Conservation (phyloP, 306 rosid species). For the Fragaria iinumae region DNA sequence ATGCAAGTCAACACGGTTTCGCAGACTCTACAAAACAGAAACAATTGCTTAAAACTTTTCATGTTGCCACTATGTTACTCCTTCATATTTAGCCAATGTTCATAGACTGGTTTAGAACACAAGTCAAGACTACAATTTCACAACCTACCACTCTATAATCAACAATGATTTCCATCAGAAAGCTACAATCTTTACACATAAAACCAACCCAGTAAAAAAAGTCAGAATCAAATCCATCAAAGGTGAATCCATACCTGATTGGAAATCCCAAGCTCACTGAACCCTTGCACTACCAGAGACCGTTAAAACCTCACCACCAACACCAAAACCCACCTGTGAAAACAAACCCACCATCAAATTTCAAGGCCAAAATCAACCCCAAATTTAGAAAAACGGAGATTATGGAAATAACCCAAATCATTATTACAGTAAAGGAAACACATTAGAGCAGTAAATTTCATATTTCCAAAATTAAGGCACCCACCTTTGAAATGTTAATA, state of each 20-base stretch:
- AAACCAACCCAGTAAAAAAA: conserved; percentile 12
- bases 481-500: background rate
- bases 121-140: background rate
- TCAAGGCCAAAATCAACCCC: background rate
- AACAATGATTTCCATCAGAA: conserved; percentile 14
- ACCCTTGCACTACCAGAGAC: conserved; percentile 22
- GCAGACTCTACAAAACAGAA: background rate
- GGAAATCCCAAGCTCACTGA: conserved; percentile 22
- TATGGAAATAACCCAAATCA: conserved; percentile 17
- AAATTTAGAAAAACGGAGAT: conserved; percentile 6
- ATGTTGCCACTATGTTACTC: background rate
- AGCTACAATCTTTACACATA: background rate
- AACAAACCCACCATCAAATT: conserved; percentile 15
- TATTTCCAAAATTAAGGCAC: background rate
- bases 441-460: conserved; percentile 15
- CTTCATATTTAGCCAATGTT: background rate
- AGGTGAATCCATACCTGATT: conserved; percentile 24
- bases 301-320: conserved; percentile 13
- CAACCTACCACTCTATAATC: background rate
- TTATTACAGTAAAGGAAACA: background rate
- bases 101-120: background rate
- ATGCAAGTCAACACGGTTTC: background rate
- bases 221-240: conserved; percentile 1
- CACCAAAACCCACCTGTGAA: conserved; percentile 12
- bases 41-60: conserved; percentile 1